Base-by-base conservation (phyloP, 345 rosid species). In the Aethionema arabicum region DNA sequence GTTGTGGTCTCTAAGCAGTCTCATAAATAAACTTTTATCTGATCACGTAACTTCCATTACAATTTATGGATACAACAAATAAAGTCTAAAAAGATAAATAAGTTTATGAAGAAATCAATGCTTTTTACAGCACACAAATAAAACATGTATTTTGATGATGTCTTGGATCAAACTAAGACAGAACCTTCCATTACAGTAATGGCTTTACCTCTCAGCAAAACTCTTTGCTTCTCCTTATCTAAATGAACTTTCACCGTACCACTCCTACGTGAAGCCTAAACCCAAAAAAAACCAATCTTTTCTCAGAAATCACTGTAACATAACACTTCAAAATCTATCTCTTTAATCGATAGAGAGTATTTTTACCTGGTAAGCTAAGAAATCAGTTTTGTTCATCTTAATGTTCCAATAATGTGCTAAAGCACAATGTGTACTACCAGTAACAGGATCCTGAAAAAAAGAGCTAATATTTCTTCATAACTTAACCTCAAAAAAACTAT, bases 401-500 rank as follows among this genome's bases (percentile, higher is more conserved):
- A 58, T 58, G 56, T 75, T 75, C 96, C 98, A 88, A 52, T 88
- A 85, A 14, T 74, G 59, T 64, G 87, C 88, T 62, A 91, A 66
- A n/a, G 87, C 79, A 71, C 98, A 91, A 50, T 86, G 81, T 6
- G 96, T 91, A 67, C 88, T 78, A 16, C 98, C 90, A 53, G 79
- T 71, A 8, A 85, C 90, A 41, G 91, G 91, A 75, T 91, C 98
- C 98, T 91, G 78, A 56, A 51, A 27, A 49, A 49, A 31, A 40
- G 8, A n/a, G 27, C 2, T 21, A 21, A 21, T 21, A 21, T 21
- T 21, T 21, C 27, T 21, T 21, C 27, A 21, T 21, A 21, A 21
- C 27, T 2, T 21, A 21, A 21, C 27, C 27, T 21, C 27, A 21
- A 21, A 21, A 21, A 21, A 1, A 21, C 27, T 21, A 2, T 21